Evolutionary conservation across 345 rosid genomes (phyloP), one percentile per base, ranked within the genome.

Genomic region (Melaleuca quinquenervia): DNA sequence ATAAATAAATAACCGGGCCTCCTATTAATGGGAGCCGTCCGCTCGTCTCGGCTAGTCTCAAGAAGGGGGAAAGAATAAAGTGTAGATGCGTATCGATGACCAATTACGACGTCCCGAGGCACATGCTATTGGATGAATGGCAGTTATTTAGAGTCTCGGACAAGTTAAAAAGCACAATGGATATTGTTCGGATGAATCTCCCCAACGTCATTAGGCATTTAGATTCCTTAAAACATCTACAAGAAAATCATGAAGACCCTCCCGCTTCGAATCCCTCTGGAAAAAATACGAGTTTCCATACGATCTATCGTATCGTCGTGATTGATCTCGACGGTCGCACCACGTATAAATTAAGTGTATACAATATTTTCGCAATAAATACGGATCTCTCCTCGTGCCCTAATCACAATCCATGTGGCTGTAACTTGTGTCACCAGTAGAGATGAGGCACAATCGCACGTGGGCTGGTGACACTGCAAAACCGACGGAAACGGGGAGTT

Each of bases 141-240:
- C 8, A 55, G 12, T 55, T 55, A 55, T 55, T 24, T 55, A 55
- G 62, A 24, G 13, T 55, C 29, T 2, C 0, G 2, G 6, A 55
- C 6, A 24, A 55, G 26, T 24, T 55, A 0, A 2, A 26, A 26
- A 11, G 64, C 26, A 58, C 6, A 58, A 24, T 56, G n/a, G 11
- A 24, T 5, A 56, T 26, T 27, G 11, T 56, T 56, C 12, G 29
- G n/a, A 6, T 56, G 29, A 56, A 56, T 24, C 10, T 54, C 58
- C 58, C 21, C 26, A 54, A 21, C 0, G 0, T 54, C 22, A 11
- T 54, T 0, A 22, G 0, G 8, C 22, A 54, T 54, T 21, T 8
- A 53, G 10, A 21, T 20, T 0, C 21, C 56, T 3, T 21, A 54
- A 54, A 54, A 20, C 11, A 20, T 54, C 8, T 21, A 21, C 24